Percentiles rank a stretch among this genome's conserved stretches.
These are phyloP conservation scores for Penicillium sp. DNA, from an alignment of 2,329 filamentous ascomycete genomes.

Conservation along the genomic window DNA sequence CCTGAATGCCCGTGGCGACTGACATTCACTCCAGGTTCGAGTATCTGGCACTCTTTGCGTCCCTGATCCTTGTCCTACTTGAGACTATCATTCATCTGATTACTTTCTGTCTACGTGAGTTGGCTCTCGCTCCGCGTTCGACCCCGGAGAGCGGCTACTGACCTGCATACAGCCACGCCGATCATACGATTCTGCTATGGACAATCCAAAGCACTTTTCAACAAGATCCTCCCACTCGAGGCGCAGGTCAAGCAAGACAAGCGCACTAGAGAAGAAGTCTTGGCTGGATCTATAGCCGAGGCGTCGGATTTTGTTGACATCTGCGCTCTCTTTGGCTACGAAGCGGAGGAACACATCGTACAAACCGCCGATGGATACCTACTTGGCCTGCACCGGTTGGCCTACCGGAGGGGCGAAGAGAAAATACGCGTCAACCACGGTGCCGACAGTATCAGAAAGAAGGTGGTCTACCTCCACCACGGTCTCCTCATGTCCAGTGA, in stretches of 20 bases:
- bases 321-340: slow-evolving; percentile 87
- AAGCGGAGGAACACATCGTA: slow-evolving; percentile 92
- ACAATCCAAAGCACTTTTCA: slow-evolving; percentile 78
- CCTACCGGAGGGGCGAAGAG: slow-evolving; percentile 79
- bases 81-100: slow-evolving; percentile 81
- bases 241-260: slow-evolving; percentile 66
- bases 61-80: slow-evolving; percentile 76
- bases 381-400: slow-evolving; percentile 82
- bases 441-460: slow-evolving; percentile 67
- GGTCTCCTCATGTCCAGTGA: slow-evolving; percentile 98
- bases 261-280: slow-evolving; percentile 65
- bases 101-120: slow-evolving; percentile 80
- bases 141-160: slow-evolving; percentile 14
- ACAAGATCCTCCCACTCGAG: slow-evolving; percentile 69
- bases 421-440: slow-evolving; percentile 70
- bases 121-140: not conserved
- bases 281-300: slow-evolving; percentile 75
- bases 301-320: slow-evolving; percentile 91
- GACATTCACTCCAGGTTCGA: slow-evolving; percentile 59
- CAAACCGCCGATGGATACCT: slow-evolving; percentile 94
- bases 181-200: slow-evolving; percentile 81
- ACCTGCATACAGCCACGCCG: slow-evolving; percentile 60
- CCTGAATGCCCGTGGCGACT: slow-evolving; percentile 3
- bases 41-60: slow-evolving; percentile 82
- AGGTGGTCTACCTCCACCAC: slow-evolving; percentile 90